phyloP scores from a whole-genome alignment of 176 grass and related monocot genomes.

The Dactylis glomerata region DNA sequence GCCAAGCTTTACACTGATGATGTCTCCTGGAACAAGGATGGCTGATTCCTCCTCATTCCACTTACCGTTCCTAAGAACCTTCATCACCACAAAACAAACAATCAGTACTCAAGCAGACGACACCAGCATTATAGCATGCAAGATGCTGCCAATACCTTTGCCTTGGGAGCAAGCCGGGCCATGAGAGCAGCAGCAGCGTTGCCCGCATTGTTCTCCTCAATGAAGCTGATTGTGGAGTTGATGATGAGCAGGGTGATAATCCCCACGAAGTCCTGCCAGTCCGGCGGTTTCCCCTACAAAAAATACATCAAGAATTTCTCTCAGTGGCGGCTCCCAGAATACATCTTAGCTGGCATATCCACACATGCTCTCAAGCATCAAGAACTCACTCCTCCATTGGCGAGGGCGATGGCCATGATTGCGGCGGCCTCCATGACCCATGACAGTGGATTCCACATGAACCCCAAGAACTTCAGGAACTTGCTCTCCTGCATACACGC shows the following conservation, averaged over 20 bases:
- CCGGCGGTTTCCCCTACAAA: slow-evolving; percentile 63
- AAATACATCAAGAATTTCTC: background rate
- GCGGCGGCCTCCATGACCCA: slow-evolving; percentile 84
- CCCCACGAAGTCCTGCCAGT: slow-evolving; percentile 81
- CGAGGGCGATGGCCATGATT: slow-evolving; percentile 76
- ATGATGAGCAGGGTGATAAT: slow-evolving; percentile 73
- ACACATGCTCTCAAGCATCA: background rate
- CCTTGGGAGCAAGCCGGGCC: slow-evolving; percentile 70
- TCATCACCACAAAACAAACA: background rate
- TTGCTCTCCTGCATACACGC: slow-evolving; percentile 66
- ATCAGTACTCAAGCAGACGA: background rate
- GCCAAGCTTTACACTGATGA: slow-evolving; percentile 72
- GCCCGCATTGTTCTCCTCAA: slow-evolving; percentile 77
- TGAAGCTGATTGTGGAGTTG: slow-evolving; percentile 74
- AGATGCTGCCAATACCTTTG: slow-evolving; percentile 39
- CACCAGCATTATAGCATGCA: background rate
- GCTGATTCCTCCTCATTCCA: slow-evolving; percentile 69
- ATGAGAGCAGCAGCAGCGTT: slow-evolving; percentile 75
- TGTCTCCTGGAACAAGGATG: slow-evolving; percentile 69
- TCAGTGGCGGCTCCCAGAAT: background rate
- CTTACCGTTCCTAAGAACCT: slow-evolving; percentile 59
- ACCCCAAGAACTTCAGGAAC: slow-evolving; percentile 70
- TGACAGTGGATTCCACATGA: slow-evolving; percentile 85
- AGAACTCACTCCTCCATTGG: slow-evolving; percentile 62
- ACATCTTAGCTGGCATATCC: background rate